Base-by-base conservation (phyloP, 345 rosid species). In the Syzygium grande region DNA sequence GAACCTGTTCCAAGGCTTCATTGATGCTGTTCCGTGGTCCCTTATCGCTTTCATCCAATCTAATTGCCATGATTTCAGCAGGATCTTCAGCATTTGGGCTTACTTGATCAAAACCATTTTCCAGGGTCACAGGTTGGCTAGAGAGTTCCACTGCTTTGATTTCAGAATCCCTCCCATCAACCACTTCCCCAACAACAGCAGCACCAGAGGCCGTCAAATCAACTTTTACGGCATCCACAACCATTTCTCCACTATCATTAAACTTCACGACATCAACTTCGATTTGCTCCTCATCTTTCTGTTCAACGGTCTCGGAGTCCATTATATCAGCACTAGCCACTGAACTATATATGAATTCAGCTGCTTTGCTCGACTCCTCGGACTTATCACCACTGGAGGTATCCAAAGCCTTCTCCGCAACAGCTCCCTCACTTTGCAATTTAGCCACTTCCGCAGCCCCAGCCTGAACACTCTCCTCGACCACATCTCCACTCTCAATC, bases 71-170 rank as follows among this genome's bases (percentile, higher is more conserved):
- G 25, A 41, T 73, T 38, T 83, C 38, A 55, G n/a, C 78, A 54
- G 87, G 77, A 19, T 85, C 68, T 19, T 52, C 92, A 19, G 86
- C 91, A 84, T 80, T 90, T 84, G 58, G 63, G 52, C 86, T 90
- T 89, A 91, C 86, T 51, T 86, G 90, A 87, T 93, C 92, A 90
- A 94, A 92, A 79, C 90, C 93, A 91, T 93, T 94, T 85, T 91
- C 93, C 90, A 93, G 68, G 46, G 89, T 87, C 29, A 83, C 89
- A 73, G 59, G 63, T 85, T 46, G 88, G 85, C 89, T 89, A 11
- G 88, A 84, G 86, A 84, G 86, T 52, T 87, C 94, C 87, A 87
- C 84, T 85, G 86, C 94, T 65, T 52, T 83, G 88, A 51, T 77
- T 23, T 89, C 93, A 73, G 87, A 46, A 49, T 89, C 87, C 91